These are phyloP conservation scores for Fagus crenata DNA, from an alignment of 306 rosid genomes.

Conservation along the genomic window DNA sequence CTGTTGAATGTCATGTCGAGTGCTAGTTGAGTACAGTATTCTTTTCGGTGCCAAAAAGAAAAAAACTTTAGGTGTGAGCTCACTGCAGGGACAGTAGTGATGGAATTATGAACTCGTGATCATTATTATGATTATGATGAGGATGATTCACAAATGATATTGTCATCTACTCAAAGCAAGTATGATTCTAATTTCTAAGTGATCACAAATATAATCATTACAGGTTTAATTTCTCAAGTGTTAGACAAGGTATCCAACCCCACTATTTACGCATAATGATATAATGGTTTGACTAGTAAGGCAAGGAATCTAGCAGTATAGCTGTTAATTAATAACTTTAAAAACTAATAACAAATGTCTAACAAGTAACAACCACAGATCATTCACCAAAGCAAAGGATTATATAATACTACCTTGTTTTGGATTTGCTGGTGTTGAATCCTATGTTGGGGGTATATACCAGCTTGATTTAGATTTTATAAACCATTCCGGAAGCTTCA, in stretches of 20 bases:
- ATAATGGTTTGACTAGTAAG: slow-evolving; percentile 19
- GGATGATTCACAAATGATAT: neutral
- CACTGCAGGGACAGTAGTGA: neutral
- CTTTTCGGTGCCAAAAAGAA: neutral
- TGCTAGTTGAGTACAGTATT: neutral
- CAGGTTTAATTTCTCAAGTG: slow-evolving; percentile 16
- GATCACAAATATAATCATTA: slow-evolving; percentile 1
- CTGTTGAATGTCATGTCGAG: neutral
- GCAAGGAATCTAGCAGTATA: slow-evolving; percentile 13
- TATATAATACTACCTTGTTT: no score
- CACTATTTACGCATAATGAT: slow-evolving; percentile 3
- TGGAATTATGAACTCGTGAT: neutral
- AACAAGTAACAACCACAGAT: no score
- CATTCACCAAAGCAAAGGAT: no score
- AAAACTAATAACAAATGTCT: no score
- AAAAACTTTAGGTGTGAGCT: neutral
- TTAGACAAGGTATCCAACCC: slow-evolving; percentile 27
- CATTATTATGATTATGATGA: neutral
- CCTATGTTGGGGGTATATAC: no score
- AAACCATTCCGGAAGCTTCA: no score
- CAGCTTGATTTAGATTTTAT: no score
- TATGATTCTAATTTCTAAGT: neutral
- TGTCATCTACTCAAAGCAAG: neutral
- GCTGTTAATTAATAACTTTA: no score
- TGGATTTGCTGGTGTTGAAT: no score